Evolutionary conservation across 1,284 basidiomycete species (phyloP), one percentile per base, ranked within the genome.

Genomic region (Boletellus deceptivus): DNA sequence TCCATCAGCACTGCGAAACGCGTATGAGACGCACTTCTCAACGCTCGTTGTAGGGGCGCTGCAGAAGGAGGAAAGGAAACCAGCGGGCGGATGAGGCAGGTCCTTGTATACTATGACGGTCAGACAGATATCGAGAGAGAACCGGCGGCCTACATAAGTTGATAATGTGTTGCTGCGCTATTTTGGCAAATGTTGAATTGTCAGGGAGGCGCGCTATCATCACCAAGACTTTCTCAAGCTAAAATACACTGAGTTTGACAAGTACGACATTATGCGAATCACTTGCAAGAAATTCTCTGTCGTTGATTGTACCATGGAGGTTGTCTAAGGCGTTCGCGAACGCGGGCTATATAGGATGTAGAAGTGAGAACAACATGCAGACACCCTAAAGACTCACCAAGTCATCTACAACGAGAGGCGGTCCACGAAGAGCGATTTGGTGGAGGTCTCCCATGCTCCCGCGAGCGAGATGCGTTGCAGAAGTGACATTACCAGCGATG

Each of bases 71-170:
- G 62, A 65, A 52, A 86, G 66, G 61, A 80, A 83, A 8, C 72
- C 72, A 36, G 69, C 69, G 3, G 84, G 78, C 8, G 86, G 86
- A 54, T 88, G 86, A 0, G 84, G 84, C 29, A 88, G 72, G 58
- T 88, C 86, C 53, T 80, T 80, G 67, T 82, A 86, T 34, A 66
- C 66, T 65, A 18, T 48, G 16, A 36, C 4, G 10, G 13, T 38
- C 41, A 13, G 45, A 40, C 29, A 25, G 40, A 34, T 45, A 45
- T 46, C 18, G 6, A 2, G 37, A 20, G 20, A 40, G 16, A 46
- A 53, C 43, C 35, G 10, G n/a, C 16, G 9, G 59, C 79, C 60
- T 59, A 84, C 82, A 68, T 34, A 80, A 67, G 48, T 66, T 70
- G 35, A 84, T 80, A 44, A 78, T 68, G 49, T 66, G 50, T 40